Evolutionary conservation across 805 yeast species (phyloP), one percentile per base, ranked within the genome.

Genomic region (Candida ortonii): DNA sequence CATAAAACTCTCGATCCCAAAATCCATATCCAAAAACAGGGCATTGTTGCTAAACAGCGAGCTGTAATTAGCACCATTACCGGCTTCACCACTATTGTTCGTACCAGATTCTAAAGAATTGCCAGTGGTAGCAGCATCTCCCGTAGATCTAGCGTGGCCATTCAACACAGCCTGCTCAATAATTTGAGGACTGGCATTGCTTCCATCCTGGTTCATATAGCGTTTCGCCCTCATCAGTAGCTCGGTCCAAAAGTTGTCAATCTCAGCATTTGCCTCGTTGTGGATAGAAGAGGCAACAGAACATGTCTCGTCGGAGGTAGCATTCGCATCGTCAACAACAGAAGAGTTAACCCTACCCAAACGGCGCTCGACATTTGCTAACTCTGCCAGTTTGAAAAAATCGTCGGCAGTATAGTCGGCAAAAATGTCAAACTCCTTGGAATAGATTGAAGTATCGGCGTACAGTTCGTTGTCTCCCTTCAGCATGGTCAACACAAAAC

Each of bases 401-500:
- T 60, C 56, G 4, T 33, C 38, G 5, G 25, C 40, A 1, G 43
- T 39, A 24, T 41, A 43, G 9, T 37, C 34, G 10, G 37, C 42
- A 12, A 59, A 39, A 12, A 50, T 28, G 30, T 53, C 46, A 11
- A 33, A 11, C 15, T 37, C 21, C 7, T 30, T 14, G 8, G 16
- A 25, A 13, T 20, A 25, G 9, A 18, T 19, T 7, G 21, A 18
- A 3, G 22, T 15, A 3, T 28, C 34, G 7, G 11, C 17, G 25
- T 39, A 28, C 8, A 34, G 6, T 9, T 25, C 27, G 13, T 30
- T 21, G 3, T 41, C 28, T 6, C 47, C 48, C 19, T 48, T 53
- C 8, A 74, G 37, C 4, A 70, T 33, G 16, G 56, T 60, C 9
- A 68, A 43, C 14, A 77, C 47, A 28, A 62, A 67, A 5, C 54